Evolutionary conservation across 805 yeast genomes (phyloP).

Genomic region (Wickerhamia fluorescens): DNA sequence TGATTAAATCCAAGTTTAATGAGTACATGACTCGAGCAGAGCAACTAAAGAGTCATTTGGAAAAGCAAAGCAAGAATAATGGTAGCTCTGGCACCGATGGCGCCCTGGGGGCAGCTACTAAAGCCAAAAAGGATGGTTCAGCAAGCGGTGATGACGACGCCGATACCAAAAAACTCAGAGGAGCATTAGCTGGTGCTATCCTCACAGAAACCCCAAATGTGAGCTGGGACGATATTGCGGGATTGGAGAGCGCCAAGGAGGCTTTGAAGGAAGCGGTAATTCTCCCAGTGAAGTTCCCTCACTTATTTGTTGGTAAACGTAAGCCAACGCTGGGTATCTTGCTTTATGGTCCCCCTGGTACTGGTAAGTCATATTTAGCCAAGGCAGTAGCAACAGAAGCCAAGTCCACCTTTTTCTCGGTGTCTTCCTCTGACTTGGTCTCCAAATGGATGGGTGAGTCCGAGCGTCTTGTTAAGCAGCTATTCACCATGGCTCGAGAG

Average conservation of each 20-base stretch:
- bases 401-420: slow-evolving; percentile 92
- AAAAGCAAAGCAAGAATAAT: slow-evolving; percentile 44
- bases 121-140: slow-evolving; percentile 42
- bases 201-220: slow-evolving; percentile 89
- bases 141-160: slow-evolving; percentile 64
- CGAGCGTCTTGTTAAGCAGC: slow-evolving; percentile 90
- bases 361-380: slow-evolving; percentile 95
- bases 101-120: slow-evolving; percentile 51
- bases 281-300: slow-evolving; percentile 93
- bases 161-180: slow-evolving; percentile 82
- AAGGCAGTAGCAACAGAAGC: slow-evolving; percentile 99
- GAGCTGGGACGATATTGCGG: slow-evolving; percentile 93
- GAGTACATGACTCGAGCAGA: slow-evolving; percentile 93
- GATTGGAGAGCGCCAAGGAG: slow-evolving; percentile 90
- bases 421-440: slow-evolving; percentile 91
- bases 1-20: slow-evolving; percentile 80
- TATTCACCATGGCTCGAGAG: slow-evolving; percentile 94
- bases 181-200: slow-evolving; percentile 89
- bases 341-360: slow-evolving; percentile 79
- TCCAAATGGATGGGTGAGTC: slow-evolving; percentile 99
- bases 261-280: slow-evolving; percentile 97
- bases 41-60: slow-evolving; percentile 83
- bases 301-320: slow-evolving; percentile 87
- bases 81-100: slow-evolving; percentile 39
- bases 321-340: slow-evolving; percentile 89